phyloP scores from a whole-genome alignment of 2,329 filamentous ascomycete species.

The Truncatella angustata region DNA sequence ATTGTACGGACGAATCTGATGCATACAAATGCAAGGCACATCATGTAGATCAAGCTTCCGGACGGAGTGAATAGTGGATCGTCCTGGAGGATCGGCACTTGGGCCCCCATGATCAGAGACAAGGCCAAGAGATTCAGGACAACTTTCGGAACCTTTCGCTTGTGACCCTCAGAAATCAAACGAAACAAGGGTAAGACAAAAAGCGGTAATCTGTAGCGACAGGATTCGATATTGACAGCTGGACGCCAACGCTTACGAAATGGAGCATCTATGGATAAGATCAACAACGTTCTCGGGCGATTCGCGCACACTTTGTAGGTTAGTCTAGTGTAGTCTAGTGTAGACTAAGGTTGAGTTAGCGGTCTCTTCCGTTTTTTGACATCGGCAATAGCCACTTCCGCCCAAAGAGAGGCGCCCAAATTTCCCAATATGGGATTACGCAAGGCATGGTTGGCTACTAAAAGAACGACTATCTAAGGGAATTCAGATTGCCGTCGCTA shows the following conservation, averaged over 20 bases:
- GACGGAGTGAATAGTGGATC: neutral
- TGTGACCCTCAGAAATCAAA: neutral
- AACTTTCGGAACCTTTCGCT: neutral
- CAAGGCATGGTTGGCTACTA: neutral
- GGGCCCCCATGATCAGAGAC: constrained; percentile 17
- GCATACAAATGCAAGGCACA: neutral
- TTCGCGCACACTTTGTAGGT: too few species aligned
- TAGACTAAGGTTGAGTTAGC: too few species aligned
- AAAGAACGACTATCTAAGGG: constrained; percentile 1
- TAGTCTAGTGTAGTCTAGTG: too few species aligned
- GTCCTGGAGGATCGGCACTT: constrained; percentile 2
- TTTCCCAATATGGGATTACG: too few species aligned
- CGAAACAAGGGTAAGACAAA: constrained; percentile 4
- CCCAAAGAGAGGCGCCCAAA: too few species aligned
- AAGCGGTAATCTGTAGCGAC: constrained; percentile 1
- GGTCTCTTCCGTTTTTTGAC: neutral
- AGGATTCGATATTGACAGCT: too few species aligned
- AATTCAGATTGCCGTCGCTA: constrained; percentile 6
- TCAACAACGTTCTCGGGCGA: too few species aligned
- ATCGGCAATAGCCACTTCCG: neutral
- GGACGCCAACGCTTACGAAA: too few species aligned
- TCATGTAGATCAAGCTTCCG: neutral
- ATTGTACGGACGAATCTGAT: neutral
- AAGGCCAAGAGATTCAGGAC: constrained; percentile 21
- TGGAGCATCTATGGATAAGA: too few species aligned